phyloP scores from a whole-genome alignment of 352 stramenopile species.

The Thalassiosira mediterranea region DNA sequence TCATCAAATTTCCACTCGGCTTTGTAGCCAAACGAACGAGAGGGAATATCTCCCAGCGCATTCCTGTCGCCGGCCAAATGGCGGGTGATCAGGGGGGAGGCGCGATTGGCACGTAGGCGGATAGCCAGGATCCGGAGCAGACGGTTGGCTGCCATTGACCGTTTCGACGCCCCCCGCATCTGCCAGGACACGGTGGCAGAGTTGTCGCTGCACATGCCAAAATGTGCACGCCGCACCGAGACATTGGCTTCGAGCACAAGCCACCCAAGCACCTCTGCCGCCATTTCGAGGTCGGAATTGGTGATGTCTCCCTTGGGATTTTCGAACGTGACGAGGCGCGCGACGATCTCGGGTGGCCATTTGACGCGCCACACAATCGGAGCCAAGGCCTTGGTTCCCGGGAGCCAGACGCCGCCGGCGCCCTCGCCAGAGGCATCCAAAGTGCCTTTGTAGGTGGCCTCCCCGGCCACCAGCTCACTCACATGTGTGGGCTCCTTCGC shows the following conservation, averaged over 20 bases:
- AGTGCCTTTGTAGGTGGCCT: constrained; percentile 2
- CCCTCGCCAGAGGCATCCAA: constrained; percentile 1
- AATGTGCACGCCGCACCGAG: neutral
- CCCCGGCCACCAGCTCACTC: neutral
- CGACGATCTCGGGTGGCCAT: constrained; percentile 17
- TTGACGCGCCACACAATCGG: constrained; percentile 34
- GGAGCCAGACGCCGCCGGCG: neutral
- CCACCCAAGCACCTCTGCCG: constrained; percentile 25
- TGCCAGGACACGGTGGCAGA: constrained; percentile 13
- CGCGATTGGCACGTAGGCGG: neutral
- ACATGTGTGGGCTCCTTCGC: neutral
- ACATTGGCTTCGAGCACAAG: constrained; percentile 28
- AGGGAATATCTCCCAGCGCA: constrained; percentile 27
- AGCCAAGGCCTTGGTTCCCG: neutral
- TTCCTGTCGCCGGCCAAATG: constrained; percentile 27
- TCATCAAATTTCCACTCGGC: constrained; percentile 21
- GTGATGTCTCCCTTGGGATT: constrained; percentile 42
- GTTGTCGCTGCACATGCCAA: constrained; percentile 19
- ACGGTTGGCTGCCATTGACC: neutral
- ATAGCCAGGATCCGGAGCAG: constrained; percentile 5
- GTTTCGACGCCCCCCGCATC: neutral
- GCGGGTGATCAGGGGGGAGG: constrained; percentile 24
- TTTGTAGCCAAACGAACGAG: constrained; percentile 22
- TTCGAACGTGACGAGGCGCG: constrained; percentile 10
- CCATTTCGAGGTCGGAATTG: constrained; percentile 49